A percentile compares a stretch with the other conserved stretches of the same genome.
phyloP scores from a whole-genome alignment of 176 grass and related monocot species.

The Otatea glauca region DNA sequence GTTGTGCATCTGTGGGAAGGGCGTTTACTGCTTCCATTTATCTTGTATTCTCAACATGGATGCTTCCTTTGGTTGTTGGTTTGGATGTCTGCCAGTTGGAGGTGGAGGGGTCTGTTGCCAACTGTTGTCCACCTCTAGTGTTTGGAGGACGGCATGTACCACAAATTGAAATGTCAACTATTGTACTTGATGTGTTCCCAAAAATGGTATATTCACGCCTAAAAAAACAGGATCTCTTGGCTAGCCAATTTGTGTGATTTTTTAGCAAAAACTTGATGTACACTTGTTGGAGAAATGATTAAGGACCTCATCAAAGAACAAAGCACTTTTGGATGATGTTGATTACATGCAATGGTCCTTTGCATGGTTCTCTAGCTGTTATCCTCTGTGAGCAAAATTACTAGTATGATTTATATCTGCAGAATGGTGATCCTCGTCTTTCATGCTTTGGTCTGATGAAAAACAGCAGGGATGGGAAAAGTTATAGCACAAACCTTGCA shows the following conservation, averaged over 20 bases:
- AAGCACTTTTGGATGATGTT: not conserved
- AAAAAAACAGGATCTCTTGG: not conserved
- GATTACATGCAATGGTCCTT: not conserved
- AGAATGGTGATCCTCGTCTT: slow-evolving; percentile 91
- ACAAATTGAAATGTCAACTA: slow-evolving; percentile 18
- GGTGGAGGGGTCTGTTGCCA: slow-evolving; percentile 14
- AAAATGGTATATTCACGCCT: not conserved
- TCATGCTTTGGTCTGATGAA: slow-evolving; percentile 99
- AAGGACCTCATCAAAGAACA: not conserved
- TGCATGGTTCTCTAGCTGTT: not conserved
- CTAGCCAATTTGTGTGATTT: not conserved
- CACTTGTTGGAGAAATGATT: slow-evolving; percentile 8
- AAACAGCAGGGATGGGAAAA: slow-evolving; percentile 98
- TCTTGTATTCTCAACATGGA: not conserved
- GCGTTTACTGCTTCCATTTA: slow-evolving; percentile 10
- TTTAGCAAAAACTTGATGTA: not conserved
- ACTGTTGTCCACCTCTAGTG: not conserved
- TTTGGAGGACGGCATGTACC: slow-evolving; percentile 16
- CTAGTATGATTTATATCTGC: slow-evolving; percentile 38
- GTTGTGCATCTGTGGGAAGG: slow-evolving; percentile 13
- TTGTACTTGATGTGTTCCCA: slow-evolving; percentile 4
- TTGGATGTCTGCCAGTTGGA: slow-evolving; percentile 28
- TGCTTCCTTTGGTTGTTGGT: slow-evolving; percentile 20
- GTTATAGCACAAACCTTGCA: slow-evolving; percentile 97
- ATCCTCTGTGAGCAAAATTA: not conserved